A percentile compares a stretch with the other conserved stretches of the same genome.
Evolutionary conservation across 345 rosid genomes (phyloP).

Genomic region (Bruguiera gymnorhiza): DNA sequence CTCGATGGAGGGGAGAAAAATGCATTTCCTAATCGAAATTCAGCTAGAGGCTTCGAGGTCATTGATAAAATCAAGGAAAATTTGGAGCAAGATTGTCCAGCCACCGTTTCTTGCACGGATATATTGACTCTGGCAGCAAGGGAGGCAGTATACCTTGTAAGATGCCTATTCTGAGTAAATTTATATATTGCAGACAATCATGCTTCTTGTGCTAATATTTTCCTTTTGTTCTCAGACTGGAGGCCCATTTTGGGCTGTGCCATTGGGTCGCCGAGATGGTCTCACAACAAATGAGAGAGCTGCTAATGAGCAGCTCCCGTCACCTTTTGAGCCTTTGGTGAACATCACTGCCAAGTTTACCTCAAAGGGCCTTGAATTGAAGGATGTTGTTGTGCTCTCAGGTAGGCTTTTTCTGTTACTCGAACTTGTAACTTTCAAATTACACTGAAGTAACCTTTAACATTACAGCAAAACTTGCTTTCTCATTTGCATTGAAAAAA

Average conservation of each 20-base stretch:
- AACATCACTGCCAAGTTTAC: slow-evolving; percentile 58
- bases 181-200: neutral
- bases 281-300: slow-evolving; percentile 41
- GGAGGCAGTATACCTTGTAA: slow-evolving; percentile 51
- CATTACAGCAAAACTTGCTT: neutral
- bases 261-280: slow-evolving; percentile 64
- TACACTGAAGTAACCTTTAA: neutral
- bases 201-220: neutral
- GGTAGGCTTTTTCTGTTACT: slow-evolving; percentile 26
- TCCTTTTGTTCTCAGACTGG: slow-evolving; percentile 36
- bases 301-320: slow-evolving; percentile 53
- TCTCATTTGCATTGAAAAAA: neutral
- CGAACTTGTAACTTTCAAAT: neutral
- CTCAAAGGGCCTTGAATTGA: slow-evolving; percentile 53
- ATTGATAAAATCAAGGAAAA: slow-evolving; percentile 54
- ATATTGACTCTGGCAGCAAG: slow-evolving; percentile 56
- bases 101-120: slow-evolving; percentile 60
- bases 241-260: slow-evolving; percentile 47
- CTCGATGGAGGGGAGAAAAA: slow-evolving; percentile 64
- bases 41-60: slow-evolving; percentile 60
- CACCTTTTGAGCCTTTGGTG: slow-evolving; percentile 51
- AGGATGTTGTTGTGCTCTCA: slow-evolving; percentile 69
- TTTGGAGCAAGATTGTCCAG: slow-evolving; percentile 61
- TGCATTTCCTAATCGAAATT: slow-evolving; percentile 44
- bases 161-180: neutral